phyloP scores from a whole-genome alignment of 139 green algal species.

The Gonium pectorale region DNA sequence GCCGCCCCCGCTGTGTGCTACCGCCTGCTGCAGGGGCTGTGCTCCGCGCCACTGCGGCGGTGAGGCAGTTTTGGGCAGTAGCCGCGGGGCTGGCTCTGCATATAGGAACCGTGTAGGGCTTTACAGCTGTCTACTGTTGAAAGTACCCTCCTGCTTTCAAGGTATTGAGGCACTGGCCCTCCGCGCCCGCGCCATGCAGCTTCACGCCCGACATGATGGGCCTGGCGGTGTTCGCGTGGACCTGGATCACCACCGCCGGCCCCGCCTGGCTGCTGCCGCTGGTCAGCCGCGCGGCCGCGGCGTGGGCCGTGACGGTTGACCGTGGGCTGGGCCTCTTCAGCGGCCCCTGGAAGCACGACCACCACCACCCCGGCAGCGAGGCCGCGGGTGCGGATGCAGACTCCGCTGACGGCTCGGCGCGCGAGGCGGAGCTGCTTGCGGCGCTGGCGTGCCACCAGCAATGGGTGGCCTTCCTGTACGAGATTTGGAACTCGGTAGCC shows the following conservation, averaged over 20 bases:
- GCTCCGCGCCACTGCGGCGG: conserved; percentile 41
- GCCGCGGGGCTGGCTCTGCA: too few relatives aligned
- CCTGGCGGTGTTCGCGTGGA: conserved; percentile 66
- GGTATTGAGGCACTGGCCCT: too few relatives aligned
- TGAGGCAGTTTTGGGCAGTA: too few relatives aligned
- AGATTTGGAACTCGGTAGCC: conserved; percentile 47
- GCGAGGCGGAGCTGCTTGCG: conserved; percentile 31
- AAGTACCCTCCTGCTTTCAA: too few relatives aligned
- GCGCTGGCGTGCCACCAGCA: conserved; percentile 44
- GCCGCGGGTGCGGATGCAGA: neutral
- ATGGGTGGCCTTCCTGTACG: conserved; percentile 53
- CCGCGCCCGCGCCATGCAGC: conserved; percentile 15
- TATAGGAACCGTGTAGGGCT: too few relatives aligned
- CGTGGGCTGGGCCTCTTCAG: conserved; percentile 75
- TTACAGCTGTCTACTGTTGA: too few relatives aligned
- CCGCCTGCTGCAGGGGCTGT: conserved; percentile 44
- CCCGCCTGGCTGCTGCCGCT: conserved; percentile 65
- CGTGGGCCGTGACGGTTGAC: conserved; percentile 69
- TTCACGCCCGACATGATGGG: conserved; percentile 64
- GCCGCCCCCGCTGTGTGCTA: conserved; percentile 29
- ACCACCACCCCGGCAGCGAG: neutral
- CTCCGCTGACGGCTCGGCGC: neutral
- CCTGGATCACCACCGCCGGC: conserved; percentile 69
- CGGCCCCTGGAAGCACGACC: neutral
- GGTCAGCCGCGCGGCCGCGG: conserved; percentile 60